phyloP scores from a whole-genome alignment of 495 filamentous ascomycete genomes.

The Xylaria castorea region DNA sequence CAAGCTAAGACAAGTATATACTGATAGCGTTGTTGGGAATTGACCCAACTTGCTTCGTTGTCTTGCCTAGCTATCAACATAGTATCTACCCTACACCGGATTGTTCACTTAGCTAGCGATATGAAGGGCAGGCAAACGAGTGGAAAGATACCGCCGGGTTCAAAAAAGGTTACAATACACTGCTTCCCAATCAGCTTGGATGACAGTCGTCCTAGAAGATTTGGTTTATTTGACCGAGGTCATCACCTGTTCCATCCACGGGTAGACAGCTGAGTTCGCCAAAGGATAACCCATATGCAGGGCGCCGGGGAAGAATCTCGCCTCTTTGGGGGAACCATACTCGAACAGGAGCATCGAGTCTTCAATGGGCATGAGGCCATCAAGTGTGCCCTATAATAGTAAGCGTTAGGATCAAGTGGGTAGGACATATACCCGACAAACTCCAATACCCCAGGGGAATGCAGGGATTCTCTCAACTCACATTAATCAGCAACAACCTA shows the following conservation, averaged over 20 bases:
- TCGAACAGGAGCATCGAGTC: slow-evolving; percentile 73
- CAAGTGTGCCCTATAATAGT: slow-evolving; percentile 63
- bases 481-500: slow-evolving; percentile 72
- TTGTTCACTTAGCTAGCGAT: neutral
- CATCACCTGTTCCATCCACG: slow-evolving; percentile 63
- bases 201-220: neutral
- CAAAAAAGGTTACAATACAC: neutral
- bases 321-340: slow-evolving; percentile 77
- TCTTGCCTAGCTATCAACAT: neutral
- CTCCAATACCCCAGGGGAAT: neutral
- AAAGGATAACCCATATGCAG: slow-evolving; percentile 72
- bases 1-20: neutral
- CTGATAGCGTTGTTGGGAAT: neutral
- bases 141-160: neutral
- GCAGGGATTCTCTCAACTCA: slow-evolving; percentile 36
- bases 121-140: neutral
- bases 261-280: slow-evolving; percentile 59
- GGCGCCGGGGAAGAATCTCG: slow-evolving; percentile 64
- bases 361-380: slow-evolving; percentile 80
- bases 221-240: neutral
- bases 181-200: neutral
- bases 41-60: neutral
- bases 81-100: neutral
- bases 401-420: slow-evolving; percentile 15
- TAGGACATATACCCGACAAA: neutral